A percentile compares a stretch with the other conserved stretches of the same genome.
Evolutionary conservation across 2,329 filamentous ascomycete species (phyloP).

Genomic region (Aspergillus fijiensis): DNA sequence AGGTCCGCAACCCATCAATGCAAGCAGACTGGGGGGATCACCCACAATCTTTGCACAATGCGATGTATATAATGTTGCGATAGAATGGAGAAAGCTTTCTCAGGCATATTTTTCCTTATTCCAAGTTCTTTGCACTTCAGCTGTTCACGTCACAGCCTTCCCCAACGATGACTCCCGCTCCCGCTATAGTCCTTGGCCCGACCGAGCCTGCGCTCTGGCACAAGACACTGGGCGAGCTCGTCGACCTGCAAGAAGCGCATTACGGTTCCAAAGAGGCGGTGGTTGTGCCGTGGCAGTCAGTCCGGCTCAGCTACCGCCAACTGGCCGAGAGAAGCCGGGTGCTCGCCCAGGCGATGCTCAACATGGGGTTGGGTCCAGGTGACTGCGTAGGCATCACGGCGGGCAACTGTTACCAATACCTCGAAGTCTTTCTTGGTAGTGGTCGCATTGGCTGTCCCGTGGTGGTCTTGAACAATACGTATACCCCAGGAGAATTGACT

Average conservation of each 20-base stretch:
- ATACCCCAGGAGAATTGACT: constrained; percentile 24
- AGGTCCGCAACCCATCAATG: neutral
- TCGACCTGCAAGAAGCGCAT: constrained; percentile 21
- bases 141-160: too few relatives aligned
- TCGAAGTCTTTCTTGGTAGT: constrained; percentile 59
- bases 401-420: constrained; percentile 51
- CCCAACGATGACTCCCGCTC: constrained; percentile 6
- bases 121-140: too few relatives aligned
- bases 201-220: constrained; percentile 21
- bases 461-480: constrained; percentile 36
- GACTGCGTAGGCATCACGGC: constrained; percentile 72
- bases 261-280: constrained; percentile 13
- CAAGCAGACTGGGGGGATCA: neutral
- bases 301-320: constrained; percentile 22
- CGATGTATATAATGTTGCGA: too few relatives aligned
- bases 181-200: constrained; percentile 22
- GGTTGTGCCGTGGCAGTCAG: constrained; percentile 23
- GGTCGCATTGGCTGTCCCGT: constrained; percentile 34
- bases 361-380: constrained; percentile 63
- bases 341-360: constrained; percentile 52
- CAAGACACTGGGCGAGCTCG: constrained; percentile 20
- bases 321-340: constrained; percentile 11
- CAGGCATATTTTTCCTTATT: too few relatives aligned
- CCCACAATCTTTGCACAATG: too few relatives aligned
- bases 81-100: too few relatives aligned